Base-by-base conservation (phyloP, 345 rosid species). In the Eucalyptus marginata region DNA sequence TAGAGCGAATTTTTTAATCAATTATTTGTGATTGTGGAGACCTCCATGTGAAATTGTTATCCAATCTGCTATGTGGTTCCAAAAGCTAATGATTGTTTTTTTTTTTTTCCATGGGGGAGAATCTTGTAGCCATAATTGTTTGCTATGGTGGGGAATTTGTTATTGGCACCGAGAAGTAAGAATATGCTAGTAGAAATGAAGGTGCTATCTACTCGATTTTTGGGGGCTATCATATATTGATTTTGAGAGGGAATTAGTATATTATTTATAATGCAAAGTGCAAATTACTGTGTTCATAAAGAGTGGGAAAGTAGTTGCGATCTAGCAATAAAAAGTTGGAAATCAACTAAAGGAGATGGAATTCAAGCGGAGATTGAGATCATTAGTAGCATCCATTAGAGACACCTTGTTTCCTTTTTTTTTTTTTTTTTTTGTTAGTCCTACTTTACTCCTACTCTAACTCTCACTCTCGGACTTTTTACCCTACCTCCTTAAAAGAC, bases 361-460 rank as follows among this genome's bases (percentile, higher is more conserved):
- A 90, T 96, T 96, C 94, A 89, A 64, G 94, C 93, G 1, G 96
- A 94, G 92, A 92, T 96, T 86, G 94, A 93, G 71, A 93, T 92
- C 87, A 94, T 94, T 83, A 92, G 94, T 58, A 90, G 93, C 43
- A 94, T 96, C 33, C 96, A 94, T 92, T 97, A 96, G 71, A 91
- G 92, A 86, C 95, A 95, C 91, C 94, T 96, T 64, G 97, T 96
- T 76, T 94, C 95, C 7, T 90, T 95, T 51, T 51, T 51, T 51
- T 51, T 50, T 15, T 16, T 51, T 51, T 17, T 51, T 51, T 51
- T 51, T 50, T 1, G 40, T 36, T 36, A 36, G 9, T 52, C 8
- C 2, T 51, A 51, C 1, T 52, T 7, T 51, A 51, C 0, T 17
- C 9, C 3, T 51, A 1, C 54, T 51, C 8, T 51, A 16, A 51